Conservation (phyloP, 2,329 filamentous ascomycete genomes). For the Hymenoscyphus scutula region DNA sequence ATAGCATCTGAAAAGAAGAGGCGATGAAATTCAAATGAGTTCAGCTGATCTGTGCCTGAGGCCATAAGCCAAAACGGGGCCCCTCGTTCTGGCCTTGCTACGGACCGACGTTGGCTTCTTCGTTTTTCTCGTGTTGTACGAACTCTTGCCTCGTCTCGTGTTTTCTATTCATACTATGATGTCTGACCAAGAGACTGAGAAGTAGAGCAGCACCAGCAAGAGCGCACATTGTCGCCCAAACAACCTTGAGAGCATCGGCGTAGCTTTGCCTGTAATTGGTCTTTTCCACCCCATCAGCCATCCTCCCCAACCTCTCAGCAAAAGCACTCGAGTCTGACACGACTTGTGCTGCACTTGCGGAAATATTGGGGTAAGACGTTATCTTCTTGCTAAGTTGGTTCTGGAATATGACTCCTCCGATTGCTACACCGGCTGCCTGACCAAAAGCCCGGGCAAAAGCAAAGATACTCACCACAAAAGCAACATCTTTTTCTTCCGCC, state of each 20-base stretch:
- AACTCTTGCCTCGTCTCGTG: too few relatives aligned
- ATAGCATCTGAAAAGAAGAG: too few relatives aligned
- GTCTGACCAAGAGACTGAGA: conserved; percentile 3
- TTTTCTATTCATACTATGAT: not conserved
- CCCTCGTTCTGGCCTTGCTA: too few relatives aligned
- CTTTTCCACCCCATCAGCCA: conserved; percentile 3
- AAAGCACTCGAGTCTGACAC: conserved; percentile 2
- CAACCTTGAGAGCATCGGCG: conserved; percentile 25
- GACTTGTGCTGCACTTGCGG: not conserved
- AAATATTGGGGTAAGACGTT: not conserved
- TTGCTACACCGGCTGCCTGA: conserved; percentile 33
- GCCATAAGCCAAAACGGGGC: too few relatives aligned
- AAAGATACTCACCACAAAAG: conserved; percentile 61
- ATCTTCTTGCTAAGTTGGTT: conserved; percentile 40
- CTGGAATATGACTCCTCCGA: conserved; percentile 67
- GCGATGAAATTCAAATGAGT: too few relatives aligned
- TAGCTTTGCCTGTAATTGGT: conserved; percentile 19
- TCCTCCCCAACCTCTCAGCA: not conserved
- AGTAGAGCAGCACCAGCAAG: conserved; percentile 32
- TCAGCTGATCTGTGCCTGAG: too few relatives aligned
- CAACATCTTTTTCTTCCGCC: conserved; percentile 52
- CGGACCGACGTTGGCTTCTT: too few relatives aligned
- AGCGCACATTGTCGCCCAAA: conserved; percentile 31
- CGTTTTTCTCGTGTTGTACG: too few relatives aligned
- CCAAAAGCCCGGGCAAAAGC: conserved; percentile 65